Base-by-base conservation (phyloP, 1,284 basidiomycete genomes). In the Ganoderma sinense region DNA sequence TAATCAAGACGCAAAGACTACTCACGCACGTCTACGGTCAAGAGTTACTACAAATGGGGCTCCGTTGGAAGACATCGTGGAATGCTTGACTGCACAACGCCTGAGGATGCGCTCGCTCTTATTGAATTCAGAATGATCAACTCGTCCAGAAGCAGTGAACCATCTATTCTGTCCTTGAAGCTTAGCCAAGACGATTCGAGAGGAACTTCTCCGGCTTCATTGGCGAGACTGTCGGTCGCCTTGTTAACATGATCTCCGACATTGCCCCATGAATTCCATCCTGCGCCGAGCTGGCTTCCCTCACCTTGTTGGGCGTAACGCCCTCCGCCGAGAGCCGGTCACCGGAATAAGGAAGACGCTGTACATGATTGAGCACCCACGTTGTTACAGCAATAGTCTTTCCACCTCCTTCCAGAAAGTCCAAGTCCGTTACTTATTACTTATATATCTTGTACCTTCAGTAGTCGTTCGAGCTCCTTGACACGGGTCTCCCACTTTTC, bases 401-500 rank as follows among this genome's bases (percentile, higher is more conserved):
- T 8, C 39, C 7, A 39, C 11, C 11, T 11, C 20, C 18, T 23
- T 14, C 29, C 31, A 60, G 10, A 14, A 23, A 60, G 58, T 26
- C n/a, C 58, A 11, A 26, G n/a, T 29, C 14, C 10, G 16, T 18
- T 26, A 29, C 40, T 43, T 62, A 77, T 18, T 26, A 29, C 40
- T 43, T 62, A 77, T 51, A 75, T 64, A 59, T 77, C 77, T 69
- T 79, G 77, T 36, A 67, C 77, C 31, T 78, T 76, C 72, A 92
- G 80, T 68, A 89, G 71, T 61, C 71, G 81, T 75, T 89, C 85
- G 59, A 93, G 81, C 78, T 91, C 89, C 74, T 83, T 83, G 56
- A 92, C 81, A 48, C 90, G 81, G 74, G 73, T 76, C 80, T 93
- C 90, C 92, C 91, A 94, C 64, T 76, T 80, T 65, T 87, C 88